Evolutionary conservation across 2,329 filamentous ascomycete genomes (phyloP), one percentile per base, ranked within the genome.

Genomic region (Aspergillus pseudotamarii): DNA sequence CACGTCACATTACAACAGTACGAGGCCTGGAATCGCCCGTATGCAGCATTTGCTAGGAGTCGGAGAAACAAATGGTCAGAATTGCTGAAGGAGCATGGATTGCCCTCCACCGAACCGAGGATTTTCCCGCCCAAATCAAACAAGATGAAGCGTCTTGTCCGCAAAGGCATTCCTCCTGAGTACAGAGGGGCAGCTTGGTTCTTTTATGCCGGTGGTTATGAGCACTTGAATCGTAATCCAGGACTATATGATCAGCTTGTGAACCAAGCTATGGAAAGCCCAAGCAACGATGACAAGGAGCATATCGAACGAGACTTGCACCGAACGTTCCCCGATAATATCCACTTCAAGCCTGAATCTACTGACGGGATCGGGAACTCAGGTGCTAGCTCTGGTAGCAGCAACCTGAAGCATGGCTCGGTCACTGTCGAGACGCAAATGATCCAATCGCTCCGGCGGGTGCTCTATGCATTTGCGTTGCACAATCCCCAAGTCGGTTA

Each of bases 131-230:
- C 90, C 1, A 90, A 89, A 59, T 92, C 89, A 57, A 87, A 89
- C 53, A 96, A 96, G 78, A 88, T 95, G 50, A 97, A 96, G 79
- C 87, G 93, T 21, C 97, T 95, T 74, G 87, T 97, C 56, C 89
- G 94, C 58, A 98, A 97, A 78, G 94, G 94, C 19, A 94, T 97
- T 57, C 94, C 94, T 3, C 92, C 94, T 0, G 93, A 97, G 68
- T 96, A 93, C 88, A 88, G 94, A 72, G 94, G 94, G n/a, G 91
- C 92, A 6, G 94, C 94, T 53, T 98, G 94, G 94, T 98, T 96
- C 77, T 97, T 91, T 80, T 98, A 97, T 75, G 93, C 93, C 12
- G 93, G 93, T 23, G 94, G 94, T 1, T 93, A 93, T 28, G 88
- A 89, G 53, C 90, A 93, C 68, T 77, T 97, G 64, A 86, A 88